Evolutionary conservation across 2,329 filamentous ascomycete genomes (phyloP).

Genomic region (Colletotrichum melonis): DNA sequence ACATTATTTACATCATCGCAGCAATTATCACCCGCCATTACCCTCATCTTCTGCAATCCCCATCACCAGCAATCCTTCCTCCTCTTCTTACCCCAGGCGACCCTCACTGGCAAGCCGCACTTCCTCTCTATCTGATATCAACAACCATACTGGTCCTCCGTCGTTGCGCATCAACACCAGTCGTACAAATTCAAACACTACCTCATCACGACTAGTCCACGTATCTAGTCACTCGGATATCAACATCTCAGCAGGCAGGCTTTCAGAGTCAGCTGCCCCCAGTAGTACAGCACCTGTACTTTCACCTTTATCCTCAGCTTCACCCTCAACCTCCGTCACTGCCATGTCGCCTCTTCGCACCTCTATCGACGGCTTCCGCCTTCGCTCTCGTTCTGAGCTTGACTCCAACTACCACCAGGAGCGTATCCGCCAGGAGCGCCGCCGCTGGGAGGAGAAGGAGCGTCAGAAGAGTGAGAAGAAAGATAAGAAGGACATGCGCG

Average conservation of each 20-base stretch:
- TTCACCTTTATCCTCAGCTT: constrained; percentile 44
- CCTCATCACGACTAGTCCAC: constrained; percentile 53
- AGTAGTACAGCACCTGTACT: constrained; percentile 43
- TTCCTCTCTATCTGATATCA: constrained; percentile 51
- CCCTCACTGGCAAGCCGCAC: constrained; percentile 53
- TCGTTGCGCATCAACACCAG: constrained; percentile 53
- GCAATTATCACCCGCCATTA: constrained; percentile 37
- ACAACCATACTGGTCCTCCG: constrained; percentile 39
- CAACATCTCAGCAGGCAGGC: constrained; percentile 44
- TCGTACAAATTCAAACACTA: constrained; percentile 39
- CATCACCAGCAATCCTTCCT: constrained; percentile 42
- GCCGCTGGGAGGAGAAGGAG: constrained; percentile 73
- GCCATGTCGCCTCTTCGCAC: constrained; percentile 66
- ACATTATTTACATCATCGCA: constrained; percentile 21
- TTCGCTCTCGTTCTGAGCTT: constrained; percentile 70
- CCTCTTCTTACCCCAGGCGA: constrained; percentile 41
- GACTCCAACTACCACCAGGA: constrained; percentile 64
- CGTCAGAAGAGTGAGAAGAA: constrained; percentile 71
- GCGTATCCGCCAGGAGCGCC: constrained; percentile 69
- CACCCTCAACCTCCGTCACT: constrained; percentile 46
- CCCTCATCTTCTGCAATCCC: constrained; percentile 34
- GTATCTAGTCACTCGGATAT: constrained; percentile 62
- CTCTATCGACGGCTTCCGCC: constrained; percentile 71
- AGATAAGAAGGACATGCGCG: constrained; percentile 67
- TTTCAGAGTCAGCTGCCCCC: constrained; percentile 40